Evolutionary conservation across 768 basidiomycete genomes (phyloP), one percentile per base, ranked within the genome.

Genomic region (Lactifluus volemus): DNA sequence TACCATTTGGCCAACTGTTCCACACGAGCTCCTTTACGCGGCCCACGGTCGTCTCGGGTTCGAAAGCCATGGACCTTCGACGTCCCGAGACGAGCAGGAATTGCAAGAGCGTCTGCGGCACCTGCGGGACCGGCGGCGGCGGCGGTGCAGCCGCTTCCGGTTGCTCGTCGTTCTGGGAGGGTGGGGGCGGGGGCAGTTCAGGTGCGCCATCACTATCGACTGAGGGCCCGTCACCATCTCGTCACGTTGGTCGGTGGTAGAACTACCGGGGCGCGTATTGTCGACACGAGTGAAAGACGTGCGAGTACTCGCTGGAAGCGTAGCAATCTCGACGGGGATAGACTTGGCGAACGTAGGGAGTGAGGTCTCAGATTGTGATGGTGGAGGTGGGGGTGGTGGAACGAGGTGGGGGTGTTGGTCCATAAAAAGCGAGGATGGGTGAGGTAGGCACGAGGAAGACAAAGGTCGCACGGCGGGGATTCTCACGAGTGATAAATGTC

Each of bases 1-100:
- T 63, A 85, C 88, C 88, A 67, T 76, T 73, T 32, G 87, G 87
- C 89, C 89, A 92, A 38, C 83, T 80, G 73, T 85, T 88, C 89
- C 89, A 91, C 41, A 85, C 81, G 50, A 92, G 79, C 73, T 92
- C 89, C 72, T 91, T 91, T 32, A 89, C 85, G 66, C 89, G 77
- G 17, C 86, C 87, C 36, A 91, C 75, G 0, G 87, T 86, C 21
- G 81, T 86, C 65, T 83, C 82, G 12, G 88, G 87, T 32, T 88
- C 86, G 65, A 92, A 92, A 0, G 79, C 74, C 81, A 90, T 88
- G 0, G 83, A 82, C 63, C 84, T 77, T 63, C 88, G 76, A 45
- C 78, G 74, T 0, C 89, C 88, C 0, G 86, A 84, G 30, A 89
- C 80, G 53, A 89, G 77, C 48, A 92, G 75, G 70, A 92, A 89